Percentiles rank a stretch among this genome's conserved stretches.
Conservation (phyloP, 2,329 filamentous ascomycete genomes). For the Clonostachys chloroleuca region DNA sequence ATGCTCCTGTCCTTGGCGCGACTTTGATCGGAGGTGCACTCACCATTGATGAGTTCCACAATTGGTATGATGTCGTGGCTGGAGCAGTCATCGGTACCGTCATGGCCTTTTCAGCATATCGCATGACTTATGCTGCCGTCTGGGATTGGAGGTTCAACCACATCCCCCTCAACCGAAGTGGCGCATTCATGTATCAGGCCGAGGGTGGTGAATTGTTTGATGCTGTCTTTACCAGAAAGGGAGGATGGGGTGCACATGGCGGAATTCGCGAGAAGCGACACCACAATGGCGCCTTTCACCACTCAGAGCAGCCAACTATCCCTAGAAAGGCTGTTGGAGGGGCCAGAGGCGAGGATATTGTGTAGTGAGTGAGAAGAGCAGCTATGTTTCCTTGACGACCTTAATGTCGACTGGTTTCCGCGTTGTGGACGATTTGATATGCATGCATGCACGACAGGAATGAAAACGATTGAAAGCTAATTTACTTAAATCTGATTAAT, state of each 20-base stretch:
- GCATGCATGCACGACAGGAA: too few relatives aligned
- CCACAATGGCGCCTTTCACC: too few relatives aligned
- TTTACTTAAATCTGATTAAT: too few relatives aligned
- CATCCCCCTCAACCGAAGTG: conserved; percentile 56
- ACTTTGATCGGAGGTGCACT: conserved; percentile 64
- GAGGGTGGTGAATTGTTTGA: conserved; percentile 41
- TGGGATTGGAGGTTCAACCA: conserved; percentile 67
- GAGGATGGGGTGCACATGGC: conserved; percentile 50
- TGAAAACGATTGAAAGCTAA: too few relatives aligned
- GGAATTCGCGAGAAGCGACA: too few relatives aligned
- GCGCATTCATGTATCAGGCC: conserved; percentile 46
- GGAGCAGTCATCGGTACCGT: conserved; percentile 61
- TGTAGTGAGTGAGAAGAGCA: too few relatives aligned
- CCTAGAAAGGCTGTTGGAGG: too few relatives aligned
- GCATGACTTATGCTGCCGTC: conserved; percentile 63
- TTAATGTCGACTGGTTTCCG: too few relatives aligned
- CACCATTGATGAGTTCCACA: conserved; percentile 70
- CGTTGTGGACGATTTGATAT: too few relatives aligned
- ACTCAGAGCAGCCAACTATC: too few relatives aligned
- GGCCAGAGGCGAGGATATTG: too few relatives aligned
- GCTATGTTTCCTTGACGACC: too few relatives aligned
- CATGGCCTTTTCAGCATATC: conserved; percentile 61
- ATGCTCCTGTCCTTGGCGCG: conserved; percentile 63
- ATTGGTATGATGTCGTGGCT: conserved; percentile 70
- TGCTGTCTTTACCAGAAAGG: conserved; percentile 53